phyloP scores from a whole-genome alignment of 1,139 yeast species.

The Nadsonia commutata region DNA sequence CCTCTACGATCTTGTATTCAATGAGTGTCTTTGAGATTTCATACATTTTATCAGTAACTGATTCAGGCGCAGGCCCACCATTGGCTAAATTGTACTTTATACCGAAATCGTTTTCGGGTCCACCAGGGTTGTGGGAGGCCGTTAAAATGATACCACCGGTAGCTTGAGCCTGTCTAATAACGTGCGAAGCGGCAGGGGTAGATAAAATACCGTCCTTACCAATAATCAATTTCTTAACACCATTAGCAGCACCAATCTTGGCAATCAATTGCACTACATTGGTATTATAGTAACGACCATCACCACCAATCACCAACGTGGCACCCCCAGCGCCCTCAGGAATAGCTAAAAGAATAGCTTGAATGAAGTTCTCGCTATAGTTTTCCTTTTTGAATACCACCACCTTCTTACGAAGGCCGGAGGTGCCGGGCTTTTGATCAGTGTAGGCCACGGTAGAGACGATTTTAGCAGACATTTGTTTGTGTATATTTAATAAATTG shows the following conservation, averaged over 20 bases:
- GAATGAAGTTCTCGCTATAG: slow-evolving; percentile 90
- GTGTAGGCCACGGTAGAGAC: slow-evolving; percentile 57
- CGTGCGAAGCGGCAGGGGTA: slow-evolving; percentile 92
- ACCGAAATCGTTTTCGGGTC: slow-evolving; percentile 84
- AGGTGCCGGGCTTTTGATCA: slow-evolving; percentile 97
- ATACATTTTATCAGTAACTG: slow-evolving; percentile 76
- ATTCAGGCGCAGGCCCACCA: slow-evolving; percentile 99
- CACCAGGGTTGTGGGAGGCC: slow-evolving; percentile 99
- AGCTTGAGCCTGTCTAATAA: slow-evolving; percentile 61
- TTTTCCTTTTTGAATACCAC: slow-evolving; percentile 64
- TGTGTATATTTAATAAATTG: too few species aligned
- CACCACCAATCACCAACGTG: slow-evolving; percentile 87
- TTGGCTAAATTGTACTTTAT: slow-evolving; percentile 89
- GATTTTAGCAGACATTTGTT: slow-evolving; percentile 5
- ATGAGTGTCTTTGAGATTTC: slow-evolving; percentile 48
- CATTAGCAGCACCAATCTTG: slow-evolving; percentile 79
- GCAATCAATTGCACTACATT: slow-evolving; percentile 70
- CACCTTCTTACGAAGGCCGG: slow-evolving; percentile 89
- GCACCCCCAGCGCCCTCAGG: slow-evolving; percentile 76
- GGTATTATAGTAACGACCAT: slow-evolving; percentile 85
- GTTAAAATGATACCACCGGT: slow-evolving; percentile 96
- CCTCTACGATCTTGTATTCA: slow-evolving; percentile 42
- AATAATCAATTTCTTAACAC: slow-evolving; percentile 67
- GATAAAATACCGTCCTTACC: slow-evolving; percentile 83
- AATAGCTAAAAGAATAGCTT: slow-evolving; percentile 68